Conservation (phyloP, 176 grass and related monocot species). For the Carex cristatella region DNA sequence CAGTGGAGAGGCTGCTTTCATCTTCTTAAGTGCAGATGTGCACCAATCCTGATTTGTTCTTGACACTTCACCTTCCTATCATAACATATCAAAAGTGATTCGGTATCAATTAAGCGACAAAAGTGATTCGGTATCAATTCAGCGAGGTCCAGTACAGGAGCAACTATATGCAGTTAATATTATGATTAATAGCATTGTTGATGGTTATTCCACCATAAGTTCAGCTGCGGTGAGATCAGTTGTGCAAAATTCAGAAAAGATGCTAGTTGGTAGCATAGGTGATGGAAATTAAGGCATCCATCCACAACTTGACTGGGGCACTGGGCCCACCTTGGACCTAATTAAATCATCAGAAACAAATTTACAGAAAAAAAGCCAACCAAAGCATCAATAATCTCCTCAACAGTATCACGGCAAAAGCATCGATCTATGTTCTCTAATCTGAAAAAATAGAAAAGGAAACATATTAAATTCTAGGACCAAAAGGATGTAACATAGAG, state of each 20-base stretch:
- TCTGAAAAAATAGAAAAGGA: conserved; percentile 35
- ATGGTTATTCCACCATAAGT: background rate
- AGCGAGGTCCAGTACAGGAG: background rate
- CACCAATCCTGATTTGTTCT: conserved; percentile 93
- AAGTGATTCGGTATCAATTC: background rate
- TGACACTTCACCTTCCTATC: conserved; percentile 82
- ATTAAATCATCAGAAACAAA: conserved; percentile 9
- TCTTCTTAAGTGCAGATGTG: conserved; percentile 68
- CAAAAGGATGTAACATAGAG: conserved; percentile 9
- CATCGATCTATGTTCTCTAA: conserved; percentile 87
- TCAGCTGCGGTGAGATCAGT: background rate
- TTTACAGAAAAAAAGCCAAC: conserved; percentile 32
- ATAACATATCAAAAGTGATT: background rate
- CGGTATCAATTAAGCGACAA: background rate
- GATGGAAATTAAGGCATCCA: background rate
- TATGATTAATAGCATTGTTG: background rate
- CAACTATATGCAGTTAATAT: background rate
- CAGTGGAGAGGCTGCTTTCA: conserved; percentile 89
- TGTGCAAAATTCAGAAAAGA: background rate
- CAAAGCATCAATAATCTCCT: conserved; percentile 87
- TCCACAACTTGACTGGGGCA: background rate
- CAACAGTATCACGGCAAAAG: conserved; percentile 75
- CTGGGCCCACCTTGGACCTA: background rate
- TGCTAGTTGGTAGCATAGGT: background rate
- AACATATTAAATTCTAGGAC: conserved; percentile 19